These are phyloP conservation scores for Ulota crispa DNA, from an alignment of 225 moss, liverwort and hornwort species.

Conservation along the genomic window DNA sequence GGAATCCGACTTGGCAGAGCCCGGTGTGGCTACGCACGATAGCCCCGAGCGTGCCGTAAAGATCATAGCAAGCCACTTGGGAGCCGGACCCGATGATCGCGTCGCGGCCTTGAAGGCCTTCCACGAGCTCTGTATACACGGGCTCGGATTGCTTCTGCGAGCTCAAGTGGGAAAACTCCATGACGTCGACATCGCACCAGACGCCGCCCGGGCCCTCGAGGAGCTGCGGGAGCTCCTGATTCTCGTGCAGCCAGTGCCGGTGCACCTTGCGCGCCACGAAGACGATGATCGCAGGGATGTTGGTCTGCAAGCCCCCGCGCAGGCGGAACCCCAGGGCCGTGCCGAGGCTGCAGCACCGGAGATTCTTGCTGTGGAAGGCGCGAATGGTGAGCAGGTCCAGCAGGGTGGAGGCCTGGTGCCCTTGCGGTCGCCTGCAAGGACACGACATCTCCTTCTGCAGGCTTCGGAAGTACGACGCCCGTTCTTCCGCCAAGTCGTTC, in stretches of 20 bases:
- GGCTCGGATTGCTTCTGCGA: constrained; percentile 45
- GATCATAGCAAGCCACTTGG: constrained; percentile 66
- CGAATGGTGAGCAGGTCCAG: constrained; percentile 83
- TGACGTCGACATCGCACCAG: constrained; percentile 81
- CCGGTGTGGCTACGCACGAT: constrained; percentile 50
- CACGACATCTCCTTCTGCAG: constrained; percentile 52
- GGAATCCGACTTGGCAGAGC: constrained; percentile 49
- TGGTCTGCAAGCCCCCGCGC: constrained; percentile 63
- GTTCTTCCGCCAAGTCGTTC: constrained; percentile 49
- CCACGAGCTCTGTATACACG: constrained; percentile 58
- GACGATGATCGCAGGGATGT: constrained; percentile 71
- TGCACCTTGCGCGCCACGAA: constrained; percentile 80
- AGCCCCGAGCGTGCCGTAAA: constrained; percentile 57
- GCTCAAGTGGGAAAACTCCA: constrained; percentile 65
- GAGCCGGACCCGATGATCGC: constrained; percentile 70
- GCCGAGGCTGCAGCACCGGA: constrained; percentile 72
- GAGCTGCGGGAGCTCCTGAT: constrained; percentile 53
- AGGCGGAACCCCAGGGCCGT: constrained; percentile 77
- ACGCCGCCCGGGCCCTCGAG: constrained; percentile 76
- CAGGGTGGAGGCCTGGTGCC: constrained; percentile 64
- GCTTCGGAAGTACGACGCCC: constrained; percentile 57
- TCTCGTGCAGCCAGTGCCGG: constrained; percentile 68
- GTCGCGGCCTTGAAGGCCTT: constrained; percentile 61
- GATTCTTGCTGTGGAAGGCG: constrained; percentile 65
- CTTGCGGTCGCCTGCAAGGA: constrained; percentile 17